Percentiles rank a stretch among this genome's conserved stretches.
Conservation (phyloP, 1,139 yeast genomes). For the Candida pseudoviswanathii region DNA sequence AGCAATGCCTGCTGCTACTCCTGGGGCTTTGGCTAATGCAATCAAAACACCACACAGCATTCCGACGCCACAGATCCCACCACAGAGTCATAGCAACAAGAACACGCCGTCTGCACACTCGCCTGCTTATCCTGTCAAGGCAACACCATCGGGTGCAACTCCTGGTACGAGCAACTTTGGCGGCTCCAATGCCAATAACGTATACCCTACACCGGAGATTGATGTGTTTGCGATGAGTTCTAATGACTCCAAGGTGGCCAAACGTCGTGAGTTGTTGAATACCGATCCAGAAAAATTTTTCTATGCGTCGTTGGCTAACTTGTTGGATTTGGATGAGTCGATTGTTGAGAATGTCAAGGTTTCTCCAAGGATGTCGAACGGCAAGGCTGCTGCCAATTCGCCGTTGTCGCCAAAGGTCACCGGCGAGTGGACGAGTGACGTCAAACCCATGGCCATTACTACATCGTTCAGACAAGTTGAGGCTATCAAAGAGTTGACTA, state of each 20-base stretch:
- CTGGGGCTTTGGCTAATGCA: constrained; percentile 42
- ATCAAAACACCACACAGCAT: constrained; percentile 50
- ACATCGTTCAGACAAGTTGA: constrained; percentile 52
- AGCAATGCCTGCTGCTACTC: constrained; percentile 36
- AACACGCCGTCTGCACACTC: constrained; percentile 47
- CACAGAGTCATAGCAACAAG: constrained; percentile 37
- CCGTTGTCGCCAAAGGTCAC: constrained; percentile 36
- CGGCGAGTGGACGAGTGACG: constrained; percentile 48
- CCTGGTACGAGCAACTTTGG: constrained; percentile 13
- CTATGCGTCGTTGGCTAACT: constrained; percentile 52
- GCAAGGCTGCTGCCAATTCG: constrained; percentile 21
- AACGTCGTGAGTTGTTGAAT: constrained; percentile 49
- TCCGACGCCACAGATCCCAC: constrained; percentile 45
- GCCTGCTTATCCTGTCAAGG: constrained; percentile 28
- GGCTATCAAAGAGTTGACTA: constrained; percentile 32
- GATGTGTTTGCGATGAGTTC: constrained; percentile 28
- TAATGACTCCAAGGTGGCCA: constrained; percentile 41
- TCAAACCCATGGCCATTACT: constrained; percentile 47
- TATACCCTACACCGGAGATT: constrained; percentile 24
- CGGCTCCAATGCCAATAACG: constrained; percentile 8
- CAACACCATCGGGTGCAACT: constrained; percentile 11
- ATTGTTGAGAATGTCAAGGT: constrained; percentile 26
- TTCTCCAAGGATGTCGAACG: constrained; percentile 6
- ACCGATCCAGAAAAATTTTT: constrained; percentile 53
- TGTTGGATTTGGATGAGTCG: constrained; percentile 48